A percentile compares a stretch with the other conserved stretches of the same genome.
Conservation (phyloP, 2,329 filamentous ascomycete species). For the Aspergillus phoenicis region DNA sequence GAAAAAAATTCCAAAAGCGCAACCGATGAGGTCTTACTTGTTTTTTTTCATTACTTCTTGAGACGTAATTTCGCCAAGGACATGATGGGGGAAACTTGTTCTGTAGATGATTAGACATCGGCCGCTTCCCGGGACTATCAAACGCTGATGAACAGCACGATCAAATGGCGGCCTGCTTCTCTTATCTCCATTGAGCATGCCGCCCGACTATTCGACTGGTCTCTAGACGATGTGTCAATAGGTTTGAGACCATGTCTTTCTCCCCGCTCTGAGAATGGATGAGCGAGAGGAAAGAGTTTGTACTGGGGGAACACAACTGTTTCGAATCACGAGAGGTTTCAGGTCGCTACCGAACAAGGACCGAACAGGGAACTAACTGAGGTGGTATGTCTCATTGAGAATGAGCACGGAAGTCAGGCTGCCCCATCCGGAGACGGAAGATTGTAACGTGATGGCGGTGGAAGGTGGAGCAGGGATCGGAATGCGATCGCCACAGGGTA, state of each 20-base stretch:
- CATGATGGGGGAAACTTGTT: background rate
- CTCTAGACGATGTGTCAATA: slow-evolving; percentile 1
- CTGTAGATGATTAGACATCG: slow-evolving; percentile 7
- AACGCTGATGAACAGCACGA: slow-evolving; percentile 3
- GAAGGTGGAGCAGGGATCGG: slow-evolving; percentile 14
- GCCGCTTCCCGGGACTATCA: slow-evolving; percentile 13
- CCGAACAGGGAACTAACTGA: slow-evolving; percentile 8
- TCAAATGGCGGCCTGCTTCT: slow-evolving; percentile 3
- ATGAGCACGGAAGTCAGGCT: slow-evolving; percentile 1
- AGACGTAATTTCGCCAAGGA: slow-evolving; percentile 1
- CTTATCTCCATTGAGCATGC: slow-evolving; percentile 2
- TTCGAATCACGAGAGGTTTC: slow-evolving; percentile 1
- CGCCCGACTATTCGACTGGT: background rate
- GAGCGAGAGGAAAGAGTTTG: background rate
- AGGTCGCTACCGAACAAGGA: background rate
- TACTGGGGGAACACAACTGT: background rate
- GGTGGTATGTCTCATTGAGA: slow-evolving; percentile 22
- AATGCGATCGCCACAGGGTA: slow-evolving; percentile 19
- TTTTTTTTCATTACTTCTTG: background rate
- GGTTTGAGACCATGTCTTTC: slow-evolving; percentile 18
- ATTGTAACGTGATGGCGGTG: background rate
- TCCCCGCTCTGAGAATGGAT: background rate
- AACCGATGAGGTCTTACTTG: background rate
- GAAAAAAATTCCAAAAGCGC: slow-evolving; percentile 8
- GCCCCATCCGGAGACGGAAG: background rate